A percentile compares a stretch with the other conserved stretches of the same genome.
phyloP scores from a whole-genome alignment of 2,329 filamentous ascomycete species.

The Aureobasidium lini region DNA sequence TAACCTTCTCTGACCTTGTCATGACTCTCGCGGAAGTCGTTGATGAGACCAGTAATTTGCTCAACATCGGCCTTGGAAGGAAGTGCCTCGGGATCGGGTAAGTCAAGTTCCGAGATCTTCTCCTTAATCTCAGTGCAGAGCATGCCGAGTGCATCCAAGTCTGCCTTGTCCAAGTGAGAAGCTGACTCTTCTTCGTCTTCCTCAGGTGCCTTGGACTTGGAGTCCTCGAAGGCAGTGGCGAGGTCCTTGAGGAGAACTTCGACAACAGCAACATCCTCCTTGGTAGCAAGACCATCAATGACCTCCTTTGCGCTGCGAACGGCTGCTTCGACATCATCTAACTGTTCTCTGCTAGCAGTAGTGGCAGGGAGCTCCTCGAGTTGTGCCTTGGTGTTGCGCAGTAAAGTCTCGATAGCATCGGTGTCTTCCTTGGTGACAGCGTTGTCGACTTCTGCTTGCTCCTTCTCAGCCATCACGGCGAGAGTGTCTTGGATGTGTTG shows the following conservation, averaged over 20 bases:
- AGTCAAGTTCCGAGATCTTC: slow-evolving; percentile 64
- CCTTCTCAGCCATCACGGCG: slow-evolving; percentile 41
- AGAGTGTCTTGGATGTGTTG: slow-evolving; percentile 55
- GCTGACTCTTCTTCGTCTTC: slow-evolving; percentile 39
- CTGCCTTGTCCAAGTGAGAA: slow-evolving; percentile 61
- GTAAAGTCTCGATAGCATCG: slow-evolving; percentile 80
- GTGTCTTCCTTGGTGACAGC: slow-evolving; percentile 73
- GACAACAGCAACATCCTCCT: slow-evolving; percentile 69
- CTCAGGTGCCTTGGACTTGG: slow-evolving; percentile 30
- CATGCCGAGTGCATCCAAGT: slow-evolving; percentile 71
- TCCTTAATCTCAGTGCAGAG: slow-evolving; percentile 80
- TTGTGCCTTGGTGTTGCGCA: slow-evolving; percentile 81
- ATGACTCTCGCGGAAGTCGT: slow-evolving; percentile 49
- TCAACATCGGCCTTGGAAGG: slow-evolving; percentile 70
- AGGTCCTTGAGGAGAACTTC: slow-evolving; percentile 75
- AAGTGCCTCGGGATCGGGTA: slow-evolving; percentile 62
- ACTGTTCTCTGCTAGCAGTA: slow-evolving; percentile 54
- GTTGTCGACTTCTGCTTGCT: slow-evolving; percentile 38
- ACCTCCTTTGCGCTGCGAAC: slow-evolving; percentile 69
- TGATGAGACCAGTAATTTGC: slow-evolving; percentile 48
- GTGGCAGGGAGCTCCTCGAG: slow-evolving; percentile 76
- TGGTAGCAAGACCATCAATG: slow-evolving; percentile 59
- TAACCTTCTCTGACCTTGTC: slow-evolving; percentile 66
- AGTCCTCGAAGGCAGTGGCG: slow-evolving; percentile 65
- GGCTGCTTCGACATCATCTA: slow-evolving; percentile 58